Evolutionary conservation across 345 rosid species (phyloP).

Genomic region (Rhodamnia argentea): DNA sequence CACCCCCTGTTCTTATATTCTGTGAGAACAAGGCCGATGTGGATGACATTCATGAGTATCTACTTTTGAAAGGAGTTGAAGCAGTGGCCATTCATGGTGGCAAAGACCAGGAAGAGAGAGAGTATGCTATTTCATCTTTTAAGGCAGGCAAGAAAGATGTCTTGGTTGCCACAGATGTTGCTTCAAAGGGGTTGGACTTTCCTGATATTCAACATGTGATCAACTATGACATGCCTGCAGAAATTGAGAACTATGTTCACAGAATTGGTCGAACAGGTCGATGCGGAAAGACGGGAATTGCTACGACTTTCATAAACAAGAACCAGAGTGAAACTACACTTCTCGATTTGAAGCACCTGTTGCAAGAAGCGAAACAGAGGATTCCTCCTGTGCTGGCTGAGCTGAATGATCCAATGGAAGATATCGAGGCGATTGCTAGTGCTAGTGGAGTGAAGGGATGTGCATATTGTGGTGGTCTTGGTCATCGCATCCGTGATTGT

Average conservation of each 20-base stretch:
- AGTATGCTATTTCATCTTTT: constrained; percentile 73
- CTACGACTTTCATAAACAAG: constrained; percentile 91
- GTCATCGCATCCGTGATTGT: constrained; percentile 81
- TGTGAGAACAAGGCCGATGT: constrained; percentile 98
- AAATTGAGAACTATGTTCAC: constrained; percentile 89
- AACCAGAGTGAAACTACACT: constrained; percentile 86
- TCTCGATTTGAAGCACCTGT: constrained; percentile 77
- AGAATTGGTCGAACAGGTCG: constrained; percentile 93
- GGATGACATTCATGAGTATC: constrained; percentile 84
- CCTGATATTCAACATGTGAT: constrained; percentile 89
- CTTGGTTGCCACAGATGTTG: constrained; percentile 90
- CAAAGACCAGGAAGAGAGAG: constrained; percentile 93
- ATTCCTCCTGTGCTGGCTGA: constrained; percentile 92
- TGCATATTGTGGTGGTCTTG: constrained; percentile 92
- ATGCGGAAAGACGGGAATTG: constrained; percentile 91
- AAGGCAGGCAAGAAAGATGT: constrained; percentile 83
- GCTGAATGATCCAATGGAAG: constrained; percentile 82
- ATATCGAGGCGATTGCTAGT: constrained; percentile 51
- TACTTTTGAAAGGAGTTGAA: constrained; percentile 89
- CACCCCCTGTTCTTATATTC: constrained; percentile 85
- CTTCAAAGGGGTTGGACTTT: constrained; percentile 87
- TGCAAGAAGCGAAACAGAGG: constrained; percentile 89
- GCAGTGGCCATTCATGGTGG: constrained; percentile 94
- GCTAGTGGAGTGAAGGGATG: constrained; percentile 92
- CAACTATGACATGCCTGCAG: constrained; percentile 94